phyloP scores from a whole-genome alignment of 1,139 yeast genomes.

The Oligophagozyma castellii region DNA sequence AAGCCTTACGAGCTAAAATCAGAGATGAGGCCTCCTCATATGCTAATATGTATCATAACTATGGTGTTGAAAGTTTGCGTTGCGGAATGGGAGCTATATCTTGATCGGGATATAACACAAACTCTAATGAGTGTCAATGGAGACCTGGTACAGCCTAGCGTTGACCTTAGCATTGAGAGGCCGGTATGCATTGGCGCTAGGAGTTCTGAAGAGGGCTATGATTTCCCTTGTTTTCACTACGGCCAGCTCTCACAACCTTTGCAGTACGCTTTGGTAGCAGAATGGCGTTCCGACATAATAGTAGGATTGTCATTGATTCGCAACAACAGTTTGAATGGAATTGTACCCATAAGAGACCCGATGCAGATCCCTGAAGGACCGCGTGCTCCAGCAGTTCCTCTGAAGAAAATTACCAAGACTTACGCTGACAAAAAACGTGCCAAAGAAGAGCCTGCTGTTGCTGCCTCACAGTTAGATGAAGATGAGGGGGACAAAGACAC shows the following conservation, averaged over 20 bases:
- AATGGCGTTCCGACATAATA: conserved; percentile 6
- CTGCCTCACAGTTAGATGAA: conserved; percentile 9
- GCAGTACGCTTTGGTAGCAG: conserved; percentile 4
- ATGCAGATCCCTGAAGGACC: too few relatives aligned
- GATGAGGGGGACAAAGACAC: conserved; percentile 12
- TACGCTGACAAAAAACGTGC: conserved; percentile 19
- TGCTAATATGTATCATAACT: too few relatives aligned
- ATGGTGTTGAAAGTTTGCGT: too few relatives aligned
- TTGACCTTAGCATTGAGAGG: conserved; percentile 2
- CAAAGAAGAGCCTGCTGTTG: conserved; percentile 7
- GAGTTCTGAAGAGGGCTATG: too few relatives aligned
- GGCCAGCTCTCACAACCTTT: conserved; percentile 1
- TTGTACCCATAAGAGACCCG: conserved; percentile 9
- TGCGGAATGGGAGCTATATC: too few relatives aligned
- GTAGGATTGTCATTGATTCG: conserved; percentile 8
- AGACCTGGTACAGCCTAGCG: background rate
- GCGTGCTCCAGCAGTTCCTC: conserved; percentile 11
- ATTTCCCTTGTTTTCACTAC: conserved; percentile 4
- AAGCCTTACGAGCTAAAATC: too few relatives aligned
- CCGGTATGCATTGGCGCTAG: too few relatives aligned
- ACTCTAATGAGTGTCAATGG: background rate
- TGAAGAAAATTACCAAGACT: conserved; percentile 21
- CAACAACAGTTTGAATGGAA: conserved; percentile 7
- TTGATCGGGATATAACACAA: conserved; percentile 1
- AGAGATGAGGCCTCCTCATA: too few relatives aligned